These are phyloP conservation scores for Phytophthora boehmeriae DNA, from an alignment of 352 stramenopile species.

Conservation along the genomic window DNA sequence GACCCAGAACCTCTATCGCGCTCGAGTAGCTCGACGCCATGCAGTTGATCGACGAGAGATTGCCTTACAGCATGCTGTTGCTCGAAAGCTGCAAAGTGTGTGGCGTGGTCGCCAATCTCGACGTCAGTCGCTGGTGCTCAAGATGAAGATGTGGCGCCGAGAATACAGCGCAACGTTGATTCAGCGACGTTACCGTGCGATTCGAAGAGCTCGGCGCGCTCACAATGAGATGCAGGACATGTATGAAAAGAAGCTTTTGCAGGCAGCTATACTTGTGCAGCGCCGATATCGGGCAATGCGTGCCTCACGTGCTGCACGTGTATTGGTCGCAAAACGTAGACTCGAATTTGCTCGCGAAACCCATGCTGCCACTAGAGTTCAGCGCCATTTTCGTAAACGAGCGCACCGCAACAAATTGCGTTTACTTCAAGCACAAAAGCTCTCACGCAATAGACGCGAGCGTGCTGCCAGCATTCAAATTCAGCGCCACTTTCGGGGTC, in stretches of 20 bases:
- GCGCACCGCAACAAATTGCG: slow-evolving; percentile 37
- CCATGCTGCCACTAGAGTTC: slow-evolving; percentile 50
- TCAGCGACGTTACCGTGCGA: slow-evolving; percentile 67
- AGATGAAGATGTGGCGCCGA: slow-evolving; percentile 47
- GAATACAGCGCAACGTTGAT: slow-evolving; percentile 68
- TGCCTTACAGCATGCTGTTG: slow-evolving; percentile 44
- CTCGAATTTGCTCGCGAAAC: slow-evolving; percentile 43
- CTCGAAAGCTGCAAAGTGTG: slow-evolving; percentile 62
- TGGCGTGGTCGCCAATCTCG: slow-evolving; percentile 63
- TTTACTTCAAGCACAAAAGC: slow-evolving; percentile 39
- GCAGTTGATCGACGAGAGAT: slow-evolving; percentile 43
- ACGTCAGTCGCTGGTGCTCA: slow-evolving; percentile 50
- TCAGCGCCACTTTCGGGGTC: slow-evolving; percentile 63
- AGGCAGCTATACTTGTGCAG: slow-evolving; percentile 56
- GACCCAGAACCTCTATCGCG: slow-evolving; percentile 64
- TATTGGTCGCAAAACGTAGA: slow-evolving; percentile 40
- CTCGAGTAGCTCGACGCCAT: slow-evolving; percentile 40
- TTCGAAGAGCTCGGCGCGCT: slow-evolving; percentile 32
- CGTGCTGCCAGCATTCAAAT: slow-evolving; percentile 52
- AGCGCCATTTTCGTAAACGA: slow-evolving; percentile 60
- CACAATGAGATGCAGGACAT: slow-evolving; percentile 44
- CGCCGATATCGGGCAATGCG: slow-evolving; percentile 62
- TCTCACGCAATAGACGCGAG: slow-evolving; percentile 34
- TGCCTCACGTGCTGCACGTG: slow-evolving; percentile 41
- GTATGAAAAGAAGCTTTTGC: slow-evolving; percentile 52